Evolutionary conservation across 768 basidiomycete species (phyloP), one percentile per base, ranked within the genome.

Genomic region (Sutorius australiensis): DNA sequence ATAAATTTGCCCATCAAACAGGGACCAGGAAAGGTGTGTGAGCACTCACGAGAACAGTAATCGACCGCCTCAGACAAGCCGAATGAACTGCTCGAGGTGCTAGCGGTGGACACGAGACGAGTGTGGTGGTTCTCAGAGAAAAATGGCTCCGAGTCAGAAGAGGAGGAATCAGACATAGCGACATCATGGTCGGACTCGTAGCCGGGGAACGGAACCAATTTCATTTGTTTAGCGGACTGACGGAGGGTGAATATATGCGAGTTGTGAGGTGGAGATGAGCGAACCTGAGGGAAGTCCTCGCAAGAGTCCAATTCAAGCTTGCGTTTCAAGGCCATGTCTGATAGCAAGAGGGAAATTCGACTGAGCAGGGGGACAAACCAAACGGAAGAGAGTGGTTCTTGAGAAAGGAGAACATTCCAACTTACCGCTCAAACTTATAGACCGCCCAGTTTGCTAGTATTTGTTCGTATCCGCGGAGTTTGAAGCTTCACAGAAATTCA

Each of bases 131-230:
- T 74, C 59, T 77, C 72, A 60, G 75, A 72, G 59, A 77, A 76
- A 77, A 59, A 81, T 64, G 79, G 80, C 58, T 86, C 82, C 66
- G 78, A 77, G 58, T 86, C 85, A 64, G 73, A 75, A 54, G 70
- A 73, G 46, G 75, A 71, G 46, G 68, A 72, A 59, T 80, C 78
- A 62, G 78, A 81, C 89, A 92, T 92, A 59, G 78, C 73, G 57
- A 84, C 77, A 66, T 91, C 88, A 62, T 73, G 69, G 67, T 89
- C 84, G 55, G 72, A 65, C 54, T 81, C 78, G 54, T 75, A 76
- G 62, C 84, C 80, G 50, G 87, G 89, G 68, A 89, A 90, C 41
- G 87, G 85, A 51, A 89, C 74, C 54, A 87, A 76, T 74, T 86
- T 89, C 21, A 87, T 56, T 65, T 89, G 86, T 68, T 92, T 89